phyloP scores from a whole-genome alignment of 2,329 filamentous ascomycete species.

The Nothophaeocryptopus gaeumannii region DNA sequence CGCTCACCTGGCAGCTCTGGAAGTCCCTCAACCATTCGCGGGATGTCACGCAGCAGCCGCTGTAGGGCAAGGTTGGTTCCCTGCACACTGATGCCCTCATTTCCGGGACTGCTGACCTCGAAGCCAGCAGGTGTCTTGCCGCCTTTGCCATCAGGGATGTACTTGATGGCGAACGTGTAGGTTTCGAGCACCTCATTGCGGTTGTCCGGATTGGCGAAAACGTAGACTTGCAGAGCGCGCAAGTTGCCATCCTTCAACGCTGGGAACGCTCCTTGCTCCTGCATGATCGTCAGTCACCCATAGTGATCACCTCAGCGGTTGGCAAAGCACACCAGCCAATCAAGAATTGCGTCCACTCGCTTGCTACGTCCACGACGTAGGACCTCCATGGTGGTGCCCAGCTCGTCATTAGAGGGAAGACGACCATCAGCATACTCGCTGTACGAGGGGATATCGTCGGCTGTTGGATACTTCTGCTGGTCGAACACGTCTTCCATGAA shows the following conservation, averaged over 20 bases:
- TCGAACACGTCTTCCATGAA: slow-evolving; percentile 36
- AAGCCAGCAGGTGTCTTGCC: slow-evolving; percentile 22
- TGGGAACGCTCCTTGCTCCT: slow-evolving; percentile 51
- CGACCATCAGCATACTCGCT: slow-evolving; percentile 31
- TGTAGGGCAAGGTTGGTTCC: slow-evolving; percentile 44
- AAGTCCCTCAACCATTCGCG: slow-evolving; percentile 38
- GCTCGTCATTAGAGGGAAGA: slow-evolving; percentile 9
- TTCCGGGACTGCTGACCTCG: slow-evolving; percentile 32
- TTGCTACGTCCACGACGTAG: slow-evolving; percentile 41
- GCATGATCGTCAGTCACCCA: slow-evolving; percentile 25
- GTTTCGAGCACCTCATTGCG: slow-evolving; percentile 44
- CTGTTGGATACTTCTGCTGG: slow-evolving; percentile 27
- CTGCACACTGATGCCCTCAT: slow-evolving; percentile 37
- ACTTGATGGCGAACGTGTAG: slow-evolving; percentile 51
- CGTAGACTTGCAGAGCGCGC: slow-evolving; percentile 46
- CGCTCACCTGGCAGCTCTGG: slow-evolving; percentile 44
- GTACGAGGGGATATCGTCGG: slow-evolving; percentile 30
- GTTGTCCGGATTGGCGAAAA: slow-evolving; percentile 41
- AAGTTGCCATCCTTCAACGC: slow-evolving; percentile 45
- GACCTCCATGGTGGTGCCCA: slow-evolving; percentile 34
- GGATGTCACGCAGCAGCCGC: slow-evolving; percentile 42
- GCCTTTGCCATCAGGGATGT: slow-evolving; percentile 25
- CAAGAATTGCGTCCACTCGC: slow-evolving; percentile 44
- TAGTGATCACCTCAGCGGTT: neutral
- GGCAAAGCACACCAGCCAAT: slow-evolving; percentile 45